phyloP scores from a whole-genome alignment of 176 grass and related monocot genomes.

The Oryza nivara region DNA sequence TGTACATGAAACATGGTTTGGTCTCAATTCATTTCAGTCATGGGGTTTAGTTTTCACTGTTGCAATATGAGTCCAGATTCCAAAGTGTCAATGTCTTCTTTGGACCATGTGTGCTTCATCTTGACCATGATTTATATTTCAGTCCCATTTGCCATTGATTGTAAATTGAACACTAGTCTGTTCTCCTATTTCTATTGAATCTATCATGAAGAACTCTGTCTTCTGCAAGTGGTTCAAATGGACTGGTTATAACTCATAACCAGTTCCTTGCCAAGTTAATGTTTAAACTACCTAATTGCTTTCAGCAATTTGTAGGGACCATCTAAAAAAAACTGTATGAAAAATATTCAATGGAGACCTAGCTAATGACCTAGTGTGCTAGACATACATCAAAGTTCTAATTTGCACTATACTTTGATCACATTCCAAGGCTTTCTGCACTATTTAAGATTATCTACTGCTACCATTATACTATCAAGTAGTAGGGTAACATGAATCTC shows the following conservation, averaged over 20 bases:
- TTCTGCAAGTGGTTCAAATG: neutral
- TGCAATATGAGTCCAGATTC: neutral
- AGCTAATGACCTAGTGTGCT: neutral
- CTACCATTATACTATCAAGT: neutral
- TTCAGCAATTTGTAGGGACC: neutral
- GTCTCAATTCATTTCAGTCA: neutral
- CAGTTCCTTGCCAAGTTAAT: neutral
- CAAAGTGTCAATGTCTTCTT: neutral
- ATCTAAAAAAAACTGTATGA: neutral
- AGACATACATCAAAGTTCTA: neutral
- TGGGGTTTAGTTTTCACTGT: neutral
- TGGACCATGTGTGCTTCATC: neutral
- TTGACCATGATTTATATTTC: constrained; percentile 1
- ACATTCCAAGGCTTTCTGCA: neutral
- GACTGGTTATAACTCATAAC: neutral
- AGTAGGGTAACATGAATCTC: neutral
- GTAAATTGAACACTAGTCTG: neutral
- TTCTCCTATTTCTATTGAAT: neutral
- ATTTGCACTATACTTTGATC: neutral
- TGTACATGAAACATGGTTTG: neutral
- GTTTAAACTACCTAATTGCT: neutral
- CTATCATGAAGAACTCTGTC: neutral
- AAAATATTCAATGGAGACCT: neutral
- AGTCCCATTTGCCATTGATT: neutral
- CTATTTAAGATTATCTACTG: neutral